Evolutionary conservation across 1,139 yeast genomes (phyloP).

Genomic region (Tardiomyces blankii): DNA sequence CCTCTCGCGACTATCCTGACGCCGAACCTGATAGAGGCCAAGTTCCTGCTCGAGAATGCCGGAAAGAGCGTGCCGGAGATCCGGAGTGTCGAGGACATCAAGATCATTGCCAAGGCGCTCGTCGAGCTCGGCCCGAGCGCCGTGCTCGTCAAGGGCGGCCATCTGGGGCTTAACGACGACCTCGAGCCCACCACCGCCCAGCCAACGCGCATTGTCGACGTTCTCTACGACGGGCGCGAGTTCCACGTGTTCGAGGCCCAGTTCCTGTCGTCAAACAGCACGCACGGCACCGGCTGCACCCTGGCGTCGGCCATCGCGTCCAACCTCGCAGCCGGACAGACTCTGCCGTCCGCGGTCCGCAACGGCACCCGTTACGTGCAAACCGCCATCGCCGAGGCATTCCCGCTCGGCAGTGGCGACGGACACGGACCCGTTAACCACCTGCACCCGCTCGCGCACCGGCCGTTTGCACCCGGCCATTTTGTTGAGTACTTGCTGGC

Average conservation of each 20-base stretch:
- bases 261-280: constrained; percentile 37
- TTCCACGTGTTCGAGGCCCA: constrained; percentile 40
- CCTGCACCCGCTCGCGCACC: constrained; percentile 15
- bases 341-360: constrained; percentile 39
- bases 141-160: constrained; percentile 77
- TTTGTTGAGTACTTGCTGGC: constrained; percentile 40
- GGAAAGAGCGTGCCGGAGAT: constrained; percentile 15
- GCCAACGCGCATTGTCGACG: constrained; percentile 37
- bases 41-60: constrained; percentile 13
- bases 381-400: constrained; percentile 40
- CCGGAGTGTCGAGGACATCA: constrained; percentile 28
- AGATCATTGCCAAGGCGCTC: constrained; percentile 34
- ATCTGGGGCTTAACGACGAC: constrained; percentile 36
- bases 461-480: constrained; percentile 30
- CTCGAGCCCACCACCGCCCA: constrained; percentile 9
- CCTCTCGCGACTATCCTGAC: constrained; percentile 54
- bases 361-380: constrained; percentile 57
- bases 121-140: constrained; percentile 38
- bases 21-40: constrained; percentile 67
- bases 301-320: constrained; percentile 75
- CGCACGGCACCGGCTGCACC: constrained; percentile 93
- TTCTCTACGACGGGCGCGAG: constrained; percentile 42
- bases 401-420: constrained; percentile 43
- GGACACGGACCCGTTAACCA: constrained; percentile 65
- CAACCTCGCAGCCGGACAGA: constrained; percentile 46